These are phyloP conservation scores for Babesia bovis DNA, from an alignment of 169 alveolate species.

Conservation along the genomic window DNA sequence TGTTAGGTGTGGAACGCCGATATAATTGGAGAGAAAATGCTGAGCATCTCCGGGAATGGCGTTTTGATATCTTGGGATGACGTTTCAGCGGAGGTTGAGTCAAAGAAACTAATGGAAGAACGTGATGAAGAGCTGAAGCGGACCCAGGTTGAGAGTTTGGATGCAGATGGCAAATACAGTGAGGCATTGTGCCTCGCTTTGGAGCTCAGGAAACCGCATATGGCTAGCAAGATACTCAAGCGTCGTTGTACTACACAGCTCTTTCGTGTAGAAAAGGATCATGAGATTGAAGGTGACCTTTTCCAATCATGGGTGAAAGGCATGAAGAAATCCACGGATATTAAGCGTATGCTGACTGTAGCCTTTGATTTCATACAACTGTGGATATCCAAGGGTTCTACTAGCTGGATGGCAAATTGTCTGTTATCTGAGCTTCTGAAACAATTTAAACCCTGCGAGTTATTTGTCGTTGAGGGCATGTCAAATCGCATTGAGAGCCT, in stretches of 20 bases:
- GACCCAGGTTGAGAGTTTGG: constrained; percentile 51
- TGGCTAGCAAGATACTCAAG: constrained; percentile 50
- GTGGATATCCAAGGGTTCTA: constrained; percentile 57
- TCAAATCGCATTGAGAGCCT: constrained; percentile 45
- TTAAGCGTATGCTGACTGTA: constrained; percentile 19
- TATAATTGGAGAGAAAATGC: constrained; percentile 4
- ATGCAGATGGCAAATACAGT: constrained; percentile 39
- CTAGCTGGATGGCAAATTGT: constrained; percentile 52
- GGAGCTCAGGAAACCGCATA: constrained; percentile 46
- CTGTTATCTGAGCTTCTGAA: constrained; percentile 39
- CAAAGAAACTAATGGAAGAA: constrained; percentile 33
- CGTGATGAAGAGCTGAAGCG: constrained; percentile 53
- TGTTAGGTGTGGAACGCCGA: constrained; percentile 51
- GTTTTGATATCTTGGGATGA: constrained; percentile 58
- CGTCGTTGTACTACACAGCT: constrained; percentile 14
- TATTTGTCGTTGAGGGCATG: constrained; percentile 62
- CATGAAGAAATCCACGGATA: constrained; percentile 6
- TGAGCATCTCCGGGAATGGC: constrained; percentile 42
- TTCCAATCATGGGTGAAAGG: constrained; percentile 29
- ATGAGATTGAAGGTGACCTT: not conserved
- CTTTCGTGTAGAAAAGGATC: constrained; percentile 32
- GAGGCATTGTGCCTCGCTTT: constrained; percentile 55
- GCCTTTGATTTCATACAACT: constrained; percentile 51
- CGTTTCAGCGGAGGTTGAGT: constrained; percentile 29
- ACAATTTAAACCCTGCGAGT: constrained; percentile 43